These are phyloP conservation scores for Tetragonia tetragonoides DNA, from an alignment of 148 eudicot species.

Conservation along the genomic window DNA sequence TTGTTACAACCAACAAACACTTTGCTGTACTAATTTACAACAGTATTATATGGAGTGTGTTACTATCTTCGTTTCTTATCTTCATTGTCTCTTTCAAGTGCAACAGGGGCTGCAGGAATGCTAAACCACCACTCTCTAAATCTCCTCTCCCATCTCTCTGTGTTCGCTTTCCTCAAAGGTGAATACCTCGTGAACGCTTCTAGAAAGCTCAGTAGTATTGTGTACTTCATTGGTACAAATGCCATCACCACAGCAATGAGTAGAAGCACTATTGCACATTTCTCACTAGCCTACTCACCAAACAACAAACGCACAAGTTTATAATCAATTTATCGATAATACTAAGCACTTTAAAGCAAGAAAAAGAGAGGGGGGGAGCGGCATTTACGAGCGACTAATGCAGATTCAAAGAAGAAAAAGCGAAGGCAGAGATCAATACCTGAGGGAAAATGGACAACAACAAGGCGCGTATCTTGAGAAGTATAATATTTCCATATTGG, in stretches of 20 bases:
- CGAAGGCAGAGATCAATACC: constrained; percentile 36
- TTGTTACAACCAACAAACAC: neutral
- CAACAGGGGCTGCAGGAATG: constrained; percentile 89
- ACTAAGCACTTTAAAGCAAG: too few relatives aligned
- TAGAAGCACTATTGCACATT: constrained; percentile 49
- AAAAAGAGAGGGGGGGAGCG: too few relatives aligned
- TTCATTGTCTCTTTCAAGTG: constrained; percentile 59
- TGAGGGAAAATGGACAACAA: constrained; percentile 78
- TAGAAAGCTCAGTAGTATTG: constrained; percentile 44
- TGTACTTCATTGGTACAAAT: constrained; percentile 58
- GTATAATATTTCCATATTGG: constrained; percentile 76
- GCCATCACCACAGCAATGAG: constrained; percentile 48
- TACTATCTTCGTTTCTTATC: constrained; percentile 60
- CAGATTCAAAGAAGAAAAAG: neutral
- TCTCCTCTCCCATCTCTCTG: constrained; percentile 74
- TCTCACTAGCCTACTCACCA: constrained; percentile 67
- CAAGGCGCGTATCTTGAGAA: constrained; percentile 77
- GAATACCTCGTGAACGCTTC: constrained; percentile 76
- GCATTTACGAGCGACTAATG: too few relatives aligned
- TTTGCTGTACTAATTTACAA: constrained; percentile 12
- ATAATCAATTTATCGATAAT: neutral
- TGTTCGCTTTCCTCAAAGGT: constrained; percentile 60
- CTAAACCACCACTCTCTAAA: constrained; percentile 96
- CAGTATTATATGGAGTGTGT: neutral
- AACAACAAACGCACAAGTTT: neutral